phyloP scores from a whole-genome alignment of 768 basidiomycete species.

The Flagelloscypha sp. region DNA sequence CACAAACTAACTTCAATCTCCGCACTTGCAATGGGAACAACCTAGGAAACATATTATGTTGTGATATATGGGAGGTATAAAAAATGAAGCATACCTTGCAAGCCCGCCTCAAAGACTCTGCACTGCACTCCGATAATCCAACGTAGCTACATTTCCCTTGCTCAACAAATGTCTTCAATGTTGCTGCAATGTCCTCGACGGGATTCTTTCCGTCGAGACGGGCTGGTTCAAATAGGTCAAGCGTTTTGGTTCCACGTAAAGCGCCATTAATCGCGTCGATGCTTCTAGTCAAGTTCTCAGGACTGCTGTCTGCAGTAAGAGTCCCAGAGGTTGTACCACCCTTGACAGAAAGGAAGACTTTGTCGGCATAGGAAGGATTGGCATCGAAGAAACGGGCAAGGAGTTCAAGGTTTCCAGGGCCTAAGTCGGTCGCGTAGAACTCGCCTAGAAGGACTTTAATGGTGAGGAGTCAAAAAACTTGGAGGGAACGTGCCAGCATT shows the following conservation, averaged over 20 bases:
- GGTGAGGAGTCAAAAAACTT: background rate
- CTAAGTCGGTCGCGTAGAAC: constrained; percentile 36
- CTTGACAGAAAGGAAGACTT: constrained; percentile 22
- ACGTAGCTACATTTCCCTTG: constrained; percentile 51
- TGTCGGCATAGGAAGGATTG: constrained; percentile 38
- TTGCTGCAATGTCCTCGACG: constrained; percentile 34
- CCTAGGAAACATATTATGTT: constrained; percentile 13
- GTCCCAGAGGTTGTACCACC: constrained; percentile 3
- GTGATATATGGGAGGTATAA: background rate
- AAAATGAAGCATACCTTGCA: constrained; percentile 6
- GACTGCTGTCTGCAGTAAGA: too few relatives aligned
- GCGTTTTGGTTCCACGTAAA: constrained; percentile 37
- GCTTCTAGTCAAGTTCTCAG: constrained; percentile 37
- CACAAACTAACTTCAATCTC: constrained; percentile 49
- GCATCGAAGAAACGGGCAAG: constrained; percentile 42
- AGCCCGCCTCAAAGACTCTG: constrained; percentile 18
- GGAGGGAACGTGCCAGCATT: constrained; percentile 25
- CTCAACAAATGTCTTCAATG: constrained; percentile 32
- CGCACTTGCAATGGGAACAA: constrained; percentile 36
- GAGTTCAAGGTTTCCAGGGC: constrained; percentile 33
- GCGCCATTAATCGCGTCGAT: constrained; percentile 33
- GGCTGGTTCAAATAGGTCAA: constrained; percentile 49
- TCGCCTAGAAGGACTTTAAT: constrained; percentile 28
- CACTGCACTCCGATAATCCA: constrained; percentile 43
- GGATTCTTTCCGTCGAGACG: constrained; percentile 31